Evolutionary conservation across 495 filamentous ascomycete species (phyloP).

Genomic region (Thermochaetoides thermophila): DNA sequence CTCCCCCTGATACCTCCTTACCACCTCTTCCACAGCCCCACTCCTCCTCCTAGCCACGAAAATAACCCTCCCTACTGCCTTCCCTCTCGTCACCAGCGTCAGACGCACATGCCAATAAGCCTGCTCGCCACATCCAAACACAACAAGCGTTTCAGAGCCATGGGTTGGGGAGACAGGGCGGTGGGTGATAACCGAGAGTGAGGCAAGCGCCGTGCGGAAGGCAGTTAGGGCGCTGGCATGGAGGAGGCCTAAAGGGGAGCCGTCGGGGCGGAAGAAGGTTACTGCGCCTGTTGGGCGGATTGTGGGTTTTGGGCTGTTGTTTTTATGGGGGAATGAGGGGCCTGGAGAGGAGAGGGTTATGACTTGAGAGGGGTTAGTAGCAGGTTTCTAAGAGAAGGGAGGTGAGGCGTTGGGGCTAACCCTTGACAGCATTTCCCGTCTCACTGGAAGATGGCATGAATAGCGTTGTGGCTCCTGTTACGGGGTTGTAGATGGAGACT

Average conservation of each 20-base stretch:
- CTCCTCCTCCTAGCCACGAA: slow-evolving; percentile 44
- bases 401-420: slow-evolving; percentile 17
- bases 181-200: too few relatives aligned
- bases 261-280: slow-evolving; percentile 50
- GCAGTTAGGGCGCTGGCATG: slow-evolving; percentile 79
- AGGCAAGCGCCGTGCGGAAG: slow-evolving; percentile 81
- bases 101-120: slow-evolving; percentile 90
- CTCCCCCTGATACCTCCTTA: slow-evolving; percentile 34
- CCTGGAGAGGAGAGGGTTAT: slow-evolving; percentile 21
- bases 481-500: slow-evolving; percentile 45
- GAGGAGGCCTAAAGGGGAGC: slow-evolving; percentile 62
- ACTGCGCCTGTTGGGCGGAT: slow-evolving; percentile 65
- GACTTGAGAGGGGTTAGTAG: slow-evolving; percentile 7
- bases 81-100: slow-evolving; percentile 55
- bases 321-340: slow-evolving; percentile 6
- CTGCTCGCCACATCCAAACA: slow-evolving; percentile 85
- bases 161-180: too few relatives aligned
- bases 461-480: slow-evolving; percentile 65
- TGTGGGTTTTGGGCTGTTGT: slow-evolving; percentile 8
- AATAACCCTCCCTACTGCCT: slow-evolving; percentile 59
- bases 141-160: slow-evolving; percentile 38
- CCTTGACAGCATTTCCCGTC: slow-evolving; percentile 34
- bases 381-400: neutral
- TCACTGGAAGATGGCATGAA: slow-evolving; percentile 72
- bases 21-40: slow-evolving; percentile 36